Evolutionary conservation across 441 rosid genomes (phyloP).

Genomic region (Eutrema salsugineum): DNA sequence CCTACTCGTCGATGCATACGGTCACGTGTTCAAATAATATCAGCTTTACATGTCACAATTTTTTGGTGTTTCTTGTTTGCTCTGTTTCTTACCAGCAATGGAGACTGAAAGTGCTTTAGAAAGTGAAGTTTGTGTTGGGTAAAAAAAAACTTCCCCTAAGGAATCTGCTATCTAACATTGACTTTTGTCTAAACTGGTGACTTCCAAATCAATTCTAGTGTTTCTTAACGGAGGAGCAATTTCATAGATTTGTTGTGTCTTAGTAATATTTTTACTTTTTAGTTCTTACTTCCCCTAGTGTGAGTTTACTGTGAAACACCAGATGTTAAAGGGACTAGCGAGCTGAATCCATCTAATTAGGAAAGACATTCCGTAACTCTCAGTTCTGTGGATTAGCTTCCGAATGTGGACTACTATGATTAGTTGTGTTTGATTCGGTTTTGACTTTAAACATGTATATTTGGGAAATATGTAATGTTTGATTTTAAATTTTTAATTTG

Average conservation of each 20-base stretch:
- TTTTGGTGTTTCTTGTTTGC: neutral
- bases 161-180: slow-evolving; percentile 10
- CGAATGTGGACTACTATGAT: neutral
- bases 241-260: slow-evolving; percentile 21
- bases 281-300: slow-evolving; percentile 27
- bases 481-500: neutral
- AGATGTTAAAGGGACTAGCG: slow-evolving; percentile 33
- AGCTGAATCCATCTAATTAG: slow-evolving; percentile 6
- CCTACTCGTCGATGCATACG: neutral
- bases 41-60: neutral
- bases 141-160: neutral
- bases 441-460: no score
- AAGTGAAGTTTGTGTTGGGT: slow-evolving; percentile 6
- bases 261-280: neutral
- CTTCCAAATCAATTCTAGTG: slow-evolving; percentile 30
- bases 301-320: slow-evolving; percentile 35
- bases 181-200: neutral
- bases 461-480: neutral
- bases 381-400: neutral
- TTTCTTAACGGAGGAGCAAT: slow-evolving; percentile 62
- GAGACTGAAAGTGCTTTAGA: neutral
- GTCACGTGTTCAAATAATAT: neutral
- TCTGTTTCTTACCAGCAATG: neutral
- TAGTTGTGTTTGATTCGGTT: neutral
- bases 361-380: neutral